phyloP scores from a whole-genome alignment of 1,284 basidiomycete genomes.

The Veloboletus limbatus region DNA sequence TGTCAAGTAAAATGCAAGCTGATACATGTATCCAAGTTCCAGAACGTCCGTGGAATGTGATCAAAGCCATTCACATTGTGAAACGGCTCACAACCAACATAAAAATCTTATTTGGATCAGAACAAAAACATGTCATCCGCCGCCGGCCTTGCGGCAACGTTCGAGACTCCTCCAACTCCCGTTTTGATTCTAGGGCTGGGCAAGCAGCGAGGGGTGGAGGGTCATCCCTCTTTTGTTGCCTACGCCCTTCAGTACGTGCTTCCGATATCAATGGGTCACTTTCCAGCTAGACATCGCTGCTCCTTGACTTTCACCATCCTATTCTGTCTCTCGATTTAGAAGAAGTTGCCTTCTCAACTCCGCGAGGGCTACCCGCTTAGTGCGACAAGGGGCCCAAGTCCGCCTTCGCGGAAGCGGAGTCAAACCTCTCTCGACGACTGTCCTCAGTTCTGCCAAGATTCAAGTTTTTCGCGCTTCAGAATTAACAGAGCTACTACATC shows the following conservation, averaged over 20 bases:
- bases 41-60: background rate
- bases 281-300: background rate
- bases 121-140: background rate
- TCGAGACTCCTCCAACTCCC: background rate
- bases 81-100: background rate
- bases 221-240: background rate
- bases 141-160: background rate
- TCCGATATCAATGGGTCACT: background rate
- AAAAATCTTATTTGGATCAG: background rate
- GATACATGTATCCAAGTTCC: background rate
- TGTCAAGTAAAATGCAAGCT: background rate
- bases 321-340: slow-evolving; percentile 35
- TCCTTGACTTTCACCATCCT: slow-evolving; percentile 8
- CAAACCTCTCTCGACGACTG: slow-evolving; percentile 5
- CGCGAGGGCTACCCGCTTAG: slow-evolving; percentile 26
- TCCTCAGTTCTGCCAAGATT: background rate
- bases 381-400: slow-evolving; percentile 20
- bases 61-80: background rate
- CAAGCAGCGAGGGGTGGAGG: background rate
- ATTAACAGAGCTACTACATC: background rate
- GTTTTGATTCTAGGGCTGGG: background rate
- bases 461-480: too few relatives aligned
- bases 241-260: background rate
- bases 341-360: slow-evolving; percentile 24
- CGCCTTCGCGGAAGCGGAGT: slow-evolving; percentile 34